phyloP scores from a whole-genome alignment of 805 yeast species.

The Kazachstania psychrophila region DNA sequence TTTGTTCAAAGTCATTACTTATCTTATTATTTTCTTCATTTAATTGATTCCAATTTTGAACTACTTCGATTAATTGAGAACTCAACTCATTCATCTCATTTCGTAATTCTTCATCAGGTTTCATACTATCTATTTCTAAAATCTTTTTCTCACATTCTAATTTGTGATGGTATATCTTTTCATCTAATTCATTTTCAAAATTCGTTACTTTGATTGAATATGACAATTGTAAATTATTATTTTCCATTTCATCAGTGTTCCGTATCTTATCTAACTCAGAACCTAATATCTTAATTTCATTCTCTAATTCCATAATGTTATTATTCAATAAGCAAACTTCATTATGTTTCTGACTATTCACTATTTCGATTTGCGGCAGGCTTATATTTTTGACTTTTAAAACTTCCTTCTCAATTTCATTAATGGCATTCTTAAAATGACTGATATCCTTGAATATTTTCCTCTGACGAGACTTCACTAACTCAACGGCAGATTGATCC shows the following conservation, averaged over 20 bases:
- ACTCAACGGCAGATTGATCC: slow-evolving; percentile 25
- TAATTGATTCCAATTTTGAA: slow-evolving; percentile 9
- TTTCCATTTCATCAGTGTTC: slow-evolving; percentile 14
- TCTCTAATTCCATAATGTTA: slow-evolving; percentile 6
- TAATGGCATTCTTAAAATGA: slow-evolving; percentile 21
- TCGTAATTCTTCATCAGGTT: slow-evolving; percentile 25
- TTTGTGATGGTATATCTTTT: slow-evolving; percentile 11
- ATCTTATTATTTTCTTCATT: slow-evolving; percentile 9
- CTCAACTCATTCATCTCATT: slow-evolving; percentile 24
- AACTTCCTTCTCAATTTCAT: slow-evolving; percentile 22
- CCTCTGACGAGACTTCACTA: slow-evolving; percentile 27
- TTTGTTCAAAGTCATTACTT: slow-evolving; percentile 7
- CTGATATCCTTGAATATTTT: slow-evolving; percentile 25
- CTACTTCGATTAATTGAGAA: slow-evolving; percentile 15
- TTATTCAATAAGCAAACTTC: slow-evolving; percentile 7
- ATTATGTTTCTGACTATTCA: slow-evolving; percentile 14
- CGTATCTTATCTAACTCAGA: slow-evolving; percentile 13
- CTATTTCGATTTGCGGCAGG: slow-evolving; percentile 20
- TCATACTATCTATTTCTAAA: slow-evolving; percentile 20
- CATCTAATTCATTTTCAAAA: slow-evolving; percentile 17
- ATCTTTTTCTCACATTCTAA: slow-evolving; percentile 17
- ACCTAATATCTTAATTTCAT: slow-evolving; percentile 14
- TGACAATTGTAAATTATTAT: slow-evolving; percentile 16
- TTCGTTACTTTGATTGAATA: slow-evolving; percentile 19
- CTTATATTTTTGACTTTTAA: slow-evolving; percentile 11